Evolutionary conservation across 371 early-diverging fungal genomes (phyloP).

Genomic region (Mortierella sp.): DNA sequence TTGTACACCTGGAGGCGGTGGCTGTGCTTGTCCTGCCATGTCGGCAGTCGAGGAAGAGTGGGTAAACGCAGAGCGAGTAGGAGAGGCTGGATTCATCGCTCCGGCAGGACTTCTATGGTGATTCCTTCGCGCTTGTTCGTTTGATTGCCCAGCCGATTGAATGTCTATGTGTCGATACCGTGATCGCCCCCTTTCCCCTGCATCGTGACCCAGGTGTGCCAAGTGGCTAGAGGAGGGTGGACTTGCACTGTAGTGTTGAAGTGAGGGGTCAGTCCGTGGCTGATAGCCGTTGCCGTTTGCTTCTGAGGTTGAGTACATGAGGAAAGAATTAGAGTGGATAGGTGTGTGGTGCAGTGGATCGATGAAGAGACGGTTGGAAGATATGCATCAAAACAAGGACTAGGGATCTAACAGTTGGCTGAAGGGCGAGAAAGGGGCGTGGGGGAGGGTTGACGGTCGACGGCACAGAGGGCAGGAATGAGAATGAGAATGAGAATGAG

Average conservation of each 20-base stretch:
- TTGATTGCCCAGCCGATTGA: slow-evolving; percentile 9
- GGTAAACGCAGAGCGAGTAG: neutral
- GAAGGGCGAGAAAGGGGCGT: too few species aligned
- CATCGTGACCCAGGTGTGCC: slow-evolving; percentile 22
- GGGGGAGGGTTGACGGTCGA: too few species aligned
- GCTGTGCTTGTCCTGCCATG: neutral
- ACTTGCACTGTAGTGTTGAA: neutral
- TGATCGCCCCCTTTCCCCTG: slow-evolving; percentile 21
- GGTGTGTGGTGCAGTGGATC: neutral
- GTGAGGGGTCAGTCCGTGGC: slow-evolving; percentile 1
- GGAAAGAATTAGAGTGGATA: slow-evolving; percentile 1
- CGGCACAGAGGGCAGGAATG: too few species aligned
- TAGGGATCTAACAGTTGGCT: too few species aligned
- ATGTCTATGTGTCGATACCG: slow-evolving; percentile 10
- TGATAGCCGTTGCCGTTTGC: neutral
- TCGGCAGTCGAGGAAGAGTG: neutral
- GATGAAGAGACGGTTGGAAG: too few species aligned
- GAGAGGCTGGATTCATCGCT: slow-evolving; percentile 9
- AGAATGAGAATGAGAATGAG: too few species aligned
- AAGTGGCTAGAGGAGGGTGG: neutral
- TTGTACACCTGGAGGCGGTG: neutral
- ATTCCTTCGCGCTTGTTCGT: neutral
- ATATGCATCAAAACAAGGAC: too few species aligned
- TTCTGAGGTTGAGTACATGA: slow-evolving; percentile 8
- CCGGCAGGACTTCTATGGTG: slow-evolving; percentile 1